Percentiles rank a stretch among this genome's conserved stretches.
phyloP scores from a whole-genome alignment of 1,139 yeast genomes.

The Candida tunisiensis region DNA sequence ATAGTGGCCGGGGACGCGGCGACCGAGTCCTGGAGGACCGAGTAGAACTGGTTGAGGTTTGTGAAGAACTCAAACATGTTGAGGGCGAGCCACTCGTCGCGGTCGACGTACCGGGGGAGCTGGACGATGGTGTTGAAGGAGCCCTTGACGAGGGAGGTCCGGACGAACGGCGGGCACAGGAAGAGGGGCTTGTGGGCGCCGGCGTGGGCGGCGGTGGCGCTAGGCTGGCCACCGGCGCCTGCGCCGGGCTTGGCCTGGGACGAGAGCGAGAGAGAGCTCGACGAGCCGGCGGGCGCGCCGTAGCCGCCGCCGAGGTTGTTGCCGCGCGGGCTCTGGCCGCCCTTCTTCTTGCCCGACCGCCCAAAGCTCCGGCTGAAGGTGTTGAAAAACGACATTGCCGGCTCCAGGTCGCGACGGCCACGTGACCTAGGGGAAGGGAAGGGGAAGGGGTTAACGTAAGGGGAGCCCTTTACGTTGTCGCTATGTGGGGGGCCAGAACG shows the following conservation, averaged over 20 bases:
- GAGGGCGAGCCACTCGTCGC: slow-evolving; percentile 90
- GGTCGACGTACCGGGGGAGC: slow-evolving; percentile 85
- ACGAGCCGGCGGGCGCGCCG: too few relatives aligned
- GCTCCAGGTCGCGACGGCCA: not conserved
- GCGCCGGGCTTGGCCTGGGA: too few relatives aligned
- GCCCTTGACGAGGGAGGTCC: slow-evolving; percentile 93
- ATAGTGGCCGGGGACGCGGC: slow-evolving; percentile 85
- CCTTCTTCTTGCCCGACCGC: slow-evolving; percentile 13
- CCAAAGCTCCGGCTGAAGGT: slow-evolving; percentile 14
- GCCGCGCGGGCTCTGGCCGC: not conserved
- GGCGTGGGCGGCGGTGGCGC: not conserved
- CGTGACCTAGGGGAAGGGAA: too few relatives aligned
- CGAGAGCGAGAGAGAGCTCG: too few relatives aligned
- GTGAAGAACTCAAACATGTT: slow-evolving; percentile 83
- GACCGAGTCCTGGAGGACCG: slow-evolving; percentile 73
- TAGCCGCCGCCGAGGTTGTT: not conserved
- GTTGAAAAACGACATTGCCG: slow-evolving; percentile 1
- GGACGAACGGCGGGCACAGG: slow-evolving; percentile 82
- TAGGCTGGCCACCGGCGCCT: not conserved
- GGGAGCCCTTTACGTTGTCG: too few relatives aligned
- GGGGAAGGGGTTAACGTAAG: too few relatives aligned
- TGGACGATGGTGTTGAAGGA: slow-evolving; percentile 92
- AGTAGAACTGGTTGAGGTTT: slow-evolving; percentile 74
- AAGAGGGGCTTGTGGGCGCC: slow-evolving; percentile 34
- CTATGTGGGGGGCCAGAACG: too few relatives aligned